A percentile compares a stretch with the other conserved stretches of the same genome.
Evolutionary conservation across 768 basidiomycete species (phyloP).

Genomic region (Rhizopogon vulgaris): DNA sequence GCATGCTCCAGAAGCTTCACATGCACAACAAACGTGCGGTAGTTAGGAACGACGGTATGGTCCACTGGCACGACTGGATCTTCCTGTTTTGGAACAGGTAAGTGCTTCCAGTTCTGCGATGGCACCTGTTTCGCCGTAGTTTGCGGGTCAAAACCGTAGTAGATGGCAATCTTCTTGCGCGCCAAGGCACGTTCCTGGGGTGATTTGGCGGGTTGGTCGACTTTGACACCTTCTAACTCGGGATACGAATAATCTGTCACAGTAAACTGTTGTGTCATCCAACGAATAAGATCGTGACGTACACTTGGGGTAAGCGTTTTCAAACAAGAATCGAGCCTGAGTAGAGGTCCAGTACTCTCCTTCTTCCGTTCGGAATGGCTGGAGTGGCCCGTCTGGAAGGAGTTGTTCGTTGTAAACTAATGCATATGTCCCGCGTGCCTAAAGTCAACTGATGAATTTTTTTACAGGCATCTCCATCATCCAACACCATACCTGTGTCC

Average conservation of each 20-base stretch:
- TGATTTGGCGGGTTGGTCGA: conserved; percentile 12
- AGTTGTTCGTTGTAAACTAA: conserved; percentile 17
- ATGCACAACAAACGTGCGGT: conserved; percentile 21
- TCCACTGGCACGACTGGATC: conserved; percentile 8
- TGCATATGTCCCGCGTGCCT: conserved; percentile 18
- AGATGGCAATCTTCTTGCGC: conserved; percentile 16
- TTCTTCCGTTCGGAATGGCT: conserved; percentile 18
- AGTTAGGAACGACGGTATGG: conserved; percentile 14
- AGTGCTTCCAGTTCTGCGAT: conserved; percentile 9
- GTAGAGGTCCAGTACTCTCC: conserved; percentile 21
- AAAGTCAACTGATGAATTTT: not conserved
- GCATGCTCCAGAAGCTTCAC: conserved; percentile 21
- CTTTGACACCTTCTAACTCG: conserved; percentile 20
- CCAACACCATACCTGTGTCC: conserved; percentile 17
- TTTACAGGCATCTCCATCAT: not conserved
- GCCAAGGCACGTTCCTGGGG: conserved; percentile 12
- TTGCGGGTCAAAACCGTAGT: conserved; percentile 19
- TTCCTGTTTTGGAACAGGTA: conserved; percentile 8
- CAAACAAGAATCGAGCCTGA: conserved; percentile 17
- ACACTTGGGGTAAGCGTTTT: conserved; percentile 18
- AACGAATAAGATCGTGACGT: not conserved
- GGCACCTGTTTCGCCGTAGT: conserved; percentile 1
- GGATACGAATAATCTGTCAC: conserved; percentile 21
- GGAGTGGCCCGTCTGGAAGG: conserved; percentile 14
- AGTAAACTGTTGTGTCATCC: not conserved